Base-by-base conservation (phyloP, 1,139 yeast genomes). In the Nadsonia commutata region DNA sequence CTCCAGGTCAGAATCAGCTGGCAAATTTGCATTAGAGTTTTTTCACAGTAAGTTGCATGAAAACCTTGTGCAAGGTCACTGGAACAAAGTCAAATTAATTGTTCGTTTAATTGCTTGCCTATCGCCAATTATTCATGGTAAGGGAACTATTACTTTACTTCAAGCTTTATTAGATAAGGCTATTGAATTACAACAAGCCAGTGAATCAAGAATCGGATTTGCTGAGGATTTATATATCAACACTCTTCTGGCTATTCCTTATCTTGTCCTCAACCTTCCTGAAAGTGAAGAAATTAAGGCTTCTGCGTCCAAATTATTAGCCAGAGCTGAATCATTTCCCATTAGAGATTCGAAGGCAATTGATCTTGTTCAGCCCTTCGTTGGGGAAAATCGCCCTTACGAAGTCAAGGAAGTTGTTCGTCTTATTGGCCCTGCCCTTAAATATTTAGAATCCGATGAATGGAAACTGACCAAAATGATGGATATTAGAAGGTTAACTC, bases 221-320 rank as follows among this genome's bases (percentile, higher is more conserved):
- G 82, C 85, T 2, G 88, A 83, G 56, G 79, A 80, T 42, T 61
- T 85, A 18, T 83, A 65, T 56, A 77, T 75, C 51, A 74, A 77
- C 50, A 74, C 78, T 1, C 63, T 83, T 48, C 60, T 81, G 23
- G 69, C 86, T 6, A 55, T 84, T 40, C 95, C 96, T 2, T 84
- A 78, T 56, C 60, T 38, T 40, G 20, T 45, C 36, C 20, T 36
- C 27, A 18, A 37, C 38, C 17, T 42, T n/a, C 21, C 23, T 7
- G 27, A 33, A 7, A 22, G 22, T 2, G 37, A 23, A 22, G 20
- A 22, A 19, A n/a, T 36, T 36, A 27, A 21, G 16, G n/a, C 33
- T 16, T 4, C 33, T 16, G 33, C 33, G 5, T 27, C 33, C 4
- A 16, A 27, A 27, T 21, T 38, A 13, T 11, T 42, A 18, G 27